Conservation (phyloP, 2,329 filamentous ascomycete genomes). For the Aspergillaceae sp. region DNA sequence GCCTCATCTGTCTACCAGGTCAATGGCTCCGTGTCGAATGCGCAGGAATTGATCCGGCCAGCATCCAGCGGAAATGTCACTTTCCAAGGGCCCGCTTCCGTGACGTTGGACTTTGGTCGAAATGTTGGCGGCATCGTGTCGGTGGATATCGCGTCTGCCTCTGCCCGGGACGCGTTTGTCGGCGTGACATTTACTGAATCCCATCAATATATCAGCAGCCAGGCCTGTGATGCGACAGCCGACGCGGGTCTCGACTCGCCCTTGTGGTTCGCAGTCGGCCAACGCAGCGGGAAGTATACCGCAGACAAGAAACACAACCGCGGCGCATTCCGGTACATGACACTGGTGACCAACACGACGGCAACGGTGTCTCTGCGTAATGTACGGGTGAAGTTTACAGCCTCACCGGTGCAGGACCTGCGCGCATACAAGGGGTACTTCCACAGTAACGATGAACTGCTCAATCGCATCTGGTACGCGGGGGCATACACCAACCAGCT, state of each 20-base stretch:
- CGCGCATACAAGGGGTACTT: slow-evolving; percentile 45
- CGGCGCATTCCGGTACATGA: slow-evolving; percentile 42
- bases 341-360: slow-evolving; percentile 36
- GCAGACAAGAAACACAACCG: slow-evolving; percentile 35
- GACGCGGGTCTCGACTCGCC: slow-evolving; percentile 41
- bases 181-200: slow-evolving; percentile 35
- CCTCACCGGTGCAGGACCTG: slow-evolving; percentile 30
- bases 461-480: slow-evolving; percentile 51
- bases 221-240: slow-evolving; percentile 39
- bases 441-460: slow-evolving; percentile 39
- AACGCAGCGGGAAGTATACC: slow-evolving; percentile 31
- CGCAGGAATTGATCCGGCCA: slow-evolving; percentile 9
- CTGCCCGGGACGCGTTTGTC: slow-evolving; percentile 22
- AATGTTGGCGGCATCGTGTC: slow-evolving; percentile 34
- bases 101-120: slow-evolving; percentile 33
- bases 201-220: slow-evolving; percentile 41
- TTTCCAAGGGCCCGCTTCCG: slow-evolving; percentile 20
- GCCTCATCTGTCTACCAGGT: slow-evolving; percentile 19
- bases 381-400: slow-evolving; percentile 37
- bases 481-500: slow-evolving; percentile 42
- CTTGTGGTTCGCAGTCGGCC: slow-evolving; percentile 39
- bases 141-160: slow-evolving; percentile 19
- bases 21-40: slow-evolving; percentile 21
- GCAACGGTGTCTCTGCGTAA: slow-evolving; percentile 30
- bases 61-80: slow-evolving; percentile 1